Evolutionary conservation across 192 early-diverging fungal genomes (phyloP).

Genomic region (Dispira parvispora): DNA sequence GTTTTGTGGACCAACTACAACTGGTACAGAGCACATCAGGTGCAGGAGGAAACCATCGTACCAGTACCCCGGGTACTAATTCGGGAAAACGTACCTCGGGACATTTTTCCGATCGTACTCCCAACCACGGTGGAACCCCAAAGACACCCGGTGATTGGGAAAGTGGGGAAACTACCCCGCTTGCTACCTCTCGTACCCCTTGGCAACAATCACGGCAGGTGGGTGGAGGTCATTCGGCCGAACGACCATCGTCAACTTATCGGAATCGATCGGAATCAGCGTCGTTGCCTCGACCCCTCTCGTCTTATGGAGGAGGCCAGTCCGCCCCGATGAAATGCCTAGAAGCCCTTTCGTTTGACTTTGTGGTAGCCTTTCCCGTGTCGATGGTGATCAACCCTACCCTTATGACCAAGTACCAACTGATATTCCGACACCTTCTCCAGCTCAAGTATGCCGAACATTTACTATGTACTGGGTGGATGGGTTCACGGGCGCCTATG

Average conservation of each 20-base stretch:
- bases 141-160: slow-evolving; percentile 5
- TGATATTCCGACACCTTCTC: slow-evolving; percentile 76
- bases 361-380: slow-evolving; percentile 75
- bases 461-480: slow-evolving; percentile 61
- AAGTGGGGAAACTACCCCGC: neutral
- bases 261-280: neutral
- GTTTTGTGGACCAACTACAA: slow-evolving; percentile 53
- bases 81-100: neutral
- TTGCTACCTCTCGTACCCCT: neutral
- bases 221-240: slow-evolving; percentile 14
- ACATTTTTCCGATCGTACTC: neutral
- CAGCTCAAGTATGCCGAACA: slow-evolving; percentile 81
- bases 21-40: slow-evolving; percentile 51
- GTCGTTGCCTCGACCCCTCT: neutral
- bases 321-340: slow-evolving; percentile 30
- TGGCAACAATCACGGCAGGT: no score
- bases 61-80: neutral
- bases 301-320: neutral
- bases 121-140: slow-evolving; percentile 11
- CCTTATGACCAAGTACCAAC: slow-evolving; percentile 77
- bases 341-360: slow-evolving; percentile 62
- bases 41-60: slow-evolving; percentile 22
- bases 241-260: slow-evolving; percentile 19
- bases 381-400: slow-evolving; percentile 75
- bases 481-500: slow-evolving; percentile 15